Evolutionary conservation across 768 basidiomycete species (phyloP).

Genomic region (Hericium coralloides): DNA sequence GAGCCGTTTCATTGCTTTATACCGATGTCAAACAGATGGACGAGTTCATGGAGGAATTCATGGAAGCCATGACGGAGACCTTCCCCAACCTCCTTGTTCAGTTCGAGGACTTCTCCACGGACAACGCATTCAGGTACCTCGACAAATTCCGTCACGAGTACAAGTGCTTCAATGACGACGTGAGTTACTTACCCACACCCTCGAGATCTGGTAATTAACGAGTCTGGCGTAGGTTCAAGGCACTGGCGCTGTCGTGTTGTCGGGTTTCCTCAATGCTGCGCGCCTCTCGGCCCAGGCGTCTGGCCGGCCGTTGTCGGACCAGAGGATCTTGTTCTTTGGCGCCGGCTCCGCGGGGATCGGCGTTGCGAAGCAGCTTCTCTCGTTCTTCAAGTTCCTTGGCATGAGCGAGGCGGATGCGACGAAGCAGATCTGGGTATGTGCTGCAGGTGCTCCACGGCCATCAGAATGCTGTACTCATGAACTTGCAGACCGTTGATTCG

Average conservation of each 20-base stretch:
- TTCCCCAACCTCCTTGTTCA: conserved; percentile 84
- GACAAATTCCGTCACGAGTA: conserved; percentile 66
- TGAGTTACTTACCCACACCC: conserved; percentile 32
- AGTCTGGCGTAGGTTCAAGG: conserved; percentile 20
- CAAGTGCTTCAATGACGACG: conserved; percentile 81
- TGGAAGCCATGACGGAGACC: conserved; percentile 63
- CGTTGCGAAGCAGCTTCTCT: conserved; percentile 81
- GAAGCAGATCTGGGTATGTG: conserved; percentile 56
- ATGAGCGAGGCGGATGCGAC: conserved; percentile 70
- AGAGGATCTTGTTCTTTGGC: conserved; percentile 88
- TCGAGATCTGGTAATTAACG: background rate
- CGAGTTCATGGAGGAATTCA: conserved; percentile 90
- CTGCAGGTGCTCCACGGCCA: background rate
- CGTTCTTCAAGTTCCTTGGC: conserved; percentile 81
- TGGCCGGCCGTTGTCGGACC: conserved; percentile 54
- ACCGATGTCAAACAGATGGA: conserved; percentile 54
- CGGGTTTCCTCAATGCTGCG: conserved; percentile 88
- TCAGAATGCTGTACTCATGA: background rate
- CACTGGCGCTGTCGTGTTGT: conserved; percentile 87
- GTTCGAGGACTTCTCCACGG: conserved; percentile 90
- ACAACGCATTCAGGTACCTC: conserved; percentile 85
- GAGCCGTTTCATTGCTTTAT: conserved; percentile 28
- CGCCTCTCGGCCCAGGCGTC: conserved; percentile 63
- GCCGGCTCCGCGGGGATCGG: conserved; percentile 91
- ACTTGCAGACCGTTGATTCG: conserved; percentile 48